These are phyloP conservation scores for Daldinia vernicosa DNA, from an alignment of 495 filamentous ascomycete species.

Conservation along the genomic window DNA sequence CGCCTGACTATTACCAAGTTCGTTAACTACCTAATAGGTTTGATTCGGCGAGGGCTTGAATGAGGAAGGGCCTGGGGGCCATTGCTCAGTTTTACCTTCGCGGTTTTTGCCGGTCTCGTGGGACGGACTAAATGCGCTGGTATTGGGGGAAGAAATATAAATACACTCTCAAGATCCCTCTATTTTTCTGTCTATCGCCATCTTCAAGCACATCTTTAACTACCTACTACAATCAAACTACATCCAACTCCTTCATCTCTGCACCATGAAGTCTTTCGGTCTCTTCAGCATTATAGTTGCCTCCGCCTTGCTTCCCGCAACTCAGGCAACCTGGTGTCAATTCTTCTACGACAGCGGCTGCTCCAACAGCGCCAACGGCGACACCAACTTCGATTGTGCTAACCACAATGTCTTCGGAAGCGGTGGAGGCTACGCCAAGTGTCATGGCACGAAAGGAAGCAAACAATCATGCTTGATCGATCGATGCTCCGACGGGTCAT, in stretches of 20 bases:
- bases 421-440: not conserved
- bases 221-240: not conserved
- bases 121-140: too few relatives aligned
- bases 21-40: too few relatives aligned
- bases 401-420: not conserved
- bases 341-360: not conserved
- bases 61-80: too few relatives aligned
- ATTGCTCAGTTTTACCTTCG: too few relatives aligned
- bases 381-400: not conserved
- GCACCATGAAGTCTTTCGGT: not conserved
- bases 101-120: too few relatives aligned
- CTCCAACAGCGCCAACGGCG: not conserved
- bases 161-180: not conserved
- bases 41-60: too few relatives aligned
- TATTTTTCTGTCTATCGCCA: not conserved
- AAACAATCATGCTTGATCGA: not conserved
- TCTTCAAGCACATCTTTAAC: not conserved
- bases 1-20: not conserved
- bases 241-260: not conserved
- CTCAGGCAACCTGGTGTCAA: not conserved
- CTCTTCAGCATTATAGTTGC: not conserved
- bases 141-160: not conserved
- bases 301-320: not conserved
- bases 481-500: not conserved
- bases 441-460: not conserved